Evolutionary conservation across 1,284 basidiomycete species (phyloP).

Genomic region (Boletus semigastroideus): DNA sequence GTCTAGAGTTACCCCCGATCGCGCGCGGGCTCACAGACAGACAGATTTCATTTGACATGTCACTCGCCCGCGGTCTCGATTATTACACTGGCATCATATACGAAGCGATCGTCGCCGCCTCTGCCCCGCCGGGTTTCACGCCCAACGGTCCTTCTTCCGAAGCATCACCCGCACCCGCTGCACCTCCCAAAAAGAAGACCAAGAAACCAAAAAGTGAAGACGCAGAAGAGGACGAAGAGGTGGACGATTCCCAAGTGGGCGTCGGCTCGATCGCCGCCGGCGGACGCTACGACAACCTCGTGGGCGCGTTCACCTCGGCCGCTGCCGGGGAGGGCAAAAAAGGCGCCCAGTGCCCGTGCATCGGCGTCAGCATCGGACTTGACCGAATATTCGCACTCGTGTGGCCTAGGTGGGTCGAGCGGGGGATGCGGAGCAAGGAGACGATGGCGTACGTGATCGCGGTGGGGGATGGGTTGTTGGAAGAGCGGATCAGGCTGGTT

Average conservation of each 20-base stretch:
- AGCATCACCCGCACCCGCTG: conserved; percentile 27
- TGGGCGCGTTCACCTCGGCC: conserved; percentile 87
- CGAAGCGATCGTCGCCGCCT: conserved; percentile 92
- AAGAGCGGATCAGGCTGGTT: conserved; percentile 84
- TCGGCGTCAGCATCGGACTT: conserved; percentile 92
- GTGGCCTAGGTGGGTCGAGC: conserved; percentile 82
- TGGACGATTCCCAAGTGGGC: conserved; percentile 92
- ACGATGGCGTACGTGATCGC: conserved; percentile 95
- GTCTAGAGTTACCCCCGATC: background rate
- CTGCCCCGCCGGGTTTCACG: conserved; percentile 82
- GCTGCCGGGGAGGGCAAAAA: conserved; percentile 74
- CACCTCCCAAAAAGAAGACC: conserved; percentile 50
- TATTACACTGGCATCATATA: conserved; percentile 99
- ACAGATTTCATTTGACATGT: conserved; percentile 94
- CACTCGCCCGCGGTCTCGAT: conserved; percentile 93
- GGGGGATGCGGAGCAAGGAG: conserved; percentile 82
- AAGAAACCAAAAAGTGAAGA: conserved; percentile 48
- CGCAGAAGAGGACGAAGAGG: conserved; percentile 72
- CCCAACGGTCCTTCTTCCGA: conserved; percentile 49
- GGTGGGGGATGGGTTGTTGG: conserved; percentile 86
- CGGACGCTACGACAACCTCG: conserved; percentile 96
- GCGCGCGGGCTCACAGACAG: background rate
- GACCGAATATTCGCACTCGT: conserved; percentile 96
- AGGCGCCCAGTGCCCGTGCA: conserved; percentile 76
- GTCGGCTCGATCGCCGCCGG: conserved; percentile 98